Evolutionary conservation across 2,329 filamentous ascomycete genomes (phyloP).

Genomic region (Aspergillus vadensis): DNA sequence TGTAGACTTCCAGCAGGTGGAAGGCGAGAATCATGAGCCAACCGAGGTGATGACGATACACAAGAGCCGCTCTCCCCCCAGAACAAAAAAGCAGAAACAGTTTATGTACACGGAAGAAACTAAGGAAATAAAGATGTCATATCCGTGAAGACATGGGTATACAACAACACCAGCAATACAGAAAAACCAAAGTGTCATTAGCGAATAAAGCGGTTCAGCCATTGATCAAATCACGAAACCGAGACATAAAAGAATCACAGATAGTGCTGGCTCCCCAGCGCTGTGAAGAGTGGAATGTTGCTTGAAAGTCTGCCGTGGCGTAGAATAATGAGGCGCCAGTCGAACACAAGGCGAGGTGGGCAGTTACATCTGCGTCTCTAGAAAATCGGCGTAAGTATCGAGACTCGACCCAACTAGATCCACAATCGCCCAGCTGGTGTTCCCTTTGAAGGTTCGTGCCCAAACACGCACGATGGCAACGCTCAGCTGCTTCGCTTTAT

Average conservation of each 20-base stretch:
- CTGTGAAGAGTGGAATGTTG: background rate
- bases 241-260: background rate
- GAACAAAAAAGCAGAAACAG: slow-evolving; percentile 19
- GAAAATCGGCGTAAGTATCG: slow-evolving; percentile 49
- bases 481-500: slow-evolving; percentile 49
- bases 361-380: slow-evolving; percentile 36
- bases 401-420: slow-evolving; percentile 50
- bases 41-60: slow-evolving; percentile 12
- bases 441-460: slow-evolving; percentile 50
- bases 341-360: background rate
- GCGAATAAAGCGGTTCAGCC: background rate
- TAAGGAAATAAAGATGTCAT: slow-evolving; percentile 13
- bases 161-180: slow-evolving; percentile 21
- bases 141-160: slow-evolving; percentile 24
- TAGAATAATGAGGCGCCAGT: background rate
- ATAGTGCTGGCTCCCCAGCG: background rate
- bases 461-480: slow-evolving; percentile 52
- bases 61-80: slow-evolving; percentile 6
- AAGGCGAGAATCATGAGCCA: background rate
- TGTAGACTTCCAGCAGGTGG: background rate
- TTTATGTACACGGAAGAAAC: slow-evolving; percentile 27
- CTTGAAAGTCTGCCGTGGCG: background rate
- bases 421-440: slow-evolving; percentile 53
- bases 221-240: background rate
- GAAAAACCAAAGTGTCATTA: slow-evolving; percentile 4